Evolutionary conservation across 2,329 filamentous ascomycete species (phyloP).

Genomic region (Pseudocercospora crystallina): DNA sequence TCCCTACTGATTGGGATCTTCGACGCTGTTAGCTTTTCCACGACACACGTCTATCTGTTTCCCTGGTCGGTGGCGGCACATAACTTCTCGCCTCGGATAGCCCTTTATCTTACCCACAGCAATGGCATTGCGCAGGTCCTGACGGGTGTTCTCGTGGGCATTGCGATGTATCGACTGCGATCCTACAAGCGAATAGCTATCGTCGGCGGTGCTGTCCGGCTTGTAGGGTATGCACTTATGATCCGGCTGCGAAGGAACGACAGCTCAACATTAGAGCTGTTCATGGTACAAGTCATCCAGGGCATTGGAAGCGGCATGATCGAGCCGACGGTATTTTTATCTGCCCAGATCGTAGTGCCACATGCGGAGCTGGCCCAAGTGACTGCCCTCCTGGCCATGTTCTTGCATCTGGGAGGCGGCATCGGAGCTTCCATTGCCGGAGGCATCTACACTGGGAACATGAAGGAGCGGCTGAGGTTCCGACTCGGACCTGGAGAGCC

Average conservation of each 20-base stretch:
- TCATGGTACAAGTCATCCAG: conserved; percentile 51
- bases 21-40: conserved; percentile 46
- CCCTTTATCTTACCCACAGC: conserved; percentile 42
- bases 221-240: conserved; percentile 54
- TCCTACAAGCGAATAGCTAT: conserved; percentile 52
- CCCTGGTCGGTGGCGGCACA: conserved; percentile 49
- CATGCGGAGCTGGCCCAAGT: conserved; percentile 50
- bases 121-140: conserved; percentile 41
- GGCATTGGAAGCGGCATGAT: conserved; percentile 51
- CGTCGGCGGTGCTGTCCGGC: conserved; percentile 42
- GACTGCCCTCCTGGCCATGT: conserved; percentile 45
- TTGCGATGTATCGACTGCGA: conserved; percentile 45
- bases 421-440: conserved; percentile 46
- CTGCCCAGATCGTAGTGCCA: conserved; percentile 43
- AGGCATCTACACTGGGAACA: conserved; percentile 51
- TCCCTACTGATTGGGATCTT: conserved; percentile 42
- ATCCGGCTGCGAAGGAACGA: conserved; percentile 47
- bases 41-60: conserved; percentile 52
- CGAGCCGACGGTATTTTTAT: conserved; percentile 33
- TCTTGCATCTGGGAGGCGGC: conserved; percentile 38
- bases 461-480: conserved; percentile 39
- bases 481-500: conserved; percentile 39
- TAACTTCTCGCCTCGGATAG: conserved; percentile 41
- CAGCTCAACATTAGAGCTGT: conserved; percentile 48
- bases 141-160: conserved; percentile 39